These are phyloP conservation scores for Acacia pycnantha DNA, from an alignment of 331 rosid genomes.

Conservation along the genomic window DNA sequence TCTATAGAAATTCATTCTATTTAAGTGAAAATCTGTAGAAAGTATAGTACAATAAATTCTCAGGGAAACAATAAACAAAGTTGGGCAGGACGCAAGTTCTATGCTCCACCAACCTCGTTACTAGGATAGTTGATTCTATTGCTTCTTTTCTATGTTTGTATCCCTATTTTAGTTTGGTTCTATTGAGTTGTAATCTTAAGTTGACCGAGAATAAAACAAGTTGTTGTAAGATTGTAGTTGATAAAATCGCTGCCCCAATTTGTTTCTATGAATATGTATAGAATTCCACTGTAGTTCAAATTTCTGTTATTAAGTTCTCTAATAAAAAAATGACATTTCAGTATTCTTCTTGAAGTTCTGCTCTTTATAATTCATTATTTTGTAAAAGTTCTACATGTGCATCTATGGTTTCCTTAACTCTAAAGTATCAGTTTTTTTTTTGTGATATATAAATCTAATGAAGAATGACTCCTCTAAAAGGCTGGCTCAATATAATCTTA, in stretches of 20 bases:
- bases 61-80: slow-evolving; percentile 22
- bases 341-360: neutral
- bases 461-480: neutral
- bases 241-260: neutral
- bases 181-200: slow-evolving; percentile 24
- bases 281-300: neutral
- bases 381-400: neutral
- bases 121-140: slow-evolving; percentile 20
- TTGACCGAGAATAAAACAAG: slow-evolving; percentile 3
- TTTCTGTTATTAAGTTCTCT: neutral
- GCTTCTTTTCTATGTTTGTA: neutral
- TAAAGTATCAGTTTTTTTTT: neutral
- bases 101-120: slow-evolving; percentile 31
- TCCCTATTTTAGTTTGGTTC: slow-evolving; percentile 23
- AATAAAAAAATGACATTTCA: neutral
- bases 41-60: slow-evolving; percentile 23
- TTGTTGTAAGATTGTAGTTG: slow-evolving; percentile 12
- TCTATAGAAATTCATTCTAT: slow-evolving; percentile 47
- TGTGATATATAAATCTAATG: neutral
- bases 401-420: slow-evolving; percentile 7
- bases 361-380: neutral
- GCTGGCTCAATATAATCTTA: neutral
- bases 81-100: slow-evolving; percentile 50
- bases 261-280: neutral
- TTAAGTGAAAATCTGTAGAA: slow-evolving; percentile 34